These are phyloP conservation scores for Amyloporia xantha DNA, from an alignment of 768 basidiomycete genomes.

Conservation along the genomic window DNA sequence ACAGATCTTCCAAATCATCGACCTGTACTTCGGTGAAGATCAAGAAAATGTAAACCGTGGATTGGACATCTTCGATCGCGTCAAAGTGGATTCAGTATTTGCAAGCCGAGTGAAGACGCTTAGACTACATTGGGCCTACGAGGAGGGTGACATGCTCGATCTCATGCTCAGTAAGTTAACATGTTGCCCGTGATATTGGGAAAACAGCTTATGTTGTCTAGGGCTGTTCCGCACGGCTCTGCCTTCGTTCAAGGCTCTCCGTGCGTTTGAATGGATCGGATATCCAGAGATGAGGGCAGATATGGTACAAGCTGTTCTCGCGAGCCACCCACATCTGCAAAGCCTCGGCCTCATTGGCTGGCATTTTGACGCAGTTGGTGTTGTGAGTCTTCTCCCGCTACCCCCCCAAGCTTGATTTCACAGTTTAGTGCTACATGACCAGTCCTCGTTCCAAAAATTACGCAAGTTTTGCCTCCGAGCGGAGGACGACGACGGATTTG, in stretches of 20 bases:
- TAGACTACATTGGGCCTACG: conserved; percentile 62
- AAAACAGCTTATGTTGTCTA: conserved; percentile 15
- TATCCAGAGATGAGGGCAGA: conserved; percentile 66
- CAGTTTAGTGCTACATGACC: neutral
- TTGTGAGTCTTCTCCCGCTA: conserved; percentile 19
- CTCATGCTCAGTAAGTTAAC: conserved; percentile 43
- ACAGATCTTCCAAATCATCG: conserved; percentile 59
- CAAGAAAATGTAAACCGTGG: conserved; percentile 42
- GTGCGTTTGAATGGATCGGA: conserved; percentile 73
- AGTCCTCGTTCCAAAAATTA: conserved; percentile 50
- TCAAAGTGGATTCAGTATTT: conserved; percentile 55
- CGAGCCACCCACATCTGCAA: conserved; percentile 46
- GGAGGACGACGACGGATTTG: conserved; percentile 66
- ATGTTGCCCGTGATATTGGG: neutral
- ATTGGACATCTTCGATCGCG: conserved; percentile 61
- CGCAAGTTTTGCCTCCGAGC: conserved; percentile 63
- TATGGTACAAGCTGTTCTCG: conserved; percentile 52
- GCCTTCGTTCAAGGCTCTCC: conserved; percentile 53
- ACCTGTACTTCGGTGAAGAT: conserved; percentile 64
- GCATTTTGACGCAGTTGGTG: conserved; percentile 69
- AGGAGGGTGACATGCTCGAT: conserved; percentile 62
- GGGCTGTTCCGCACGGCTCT: conserved; percentile 58
- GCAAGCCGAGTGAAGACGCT: conserved; percentile 53
- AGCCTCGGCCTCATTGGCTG: conserved; percentile 62
- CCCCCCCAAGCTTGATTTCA: neutral